These are phyloP conservation scores for Magnaporthales sp. DNA, from an alignment of 2,329 filamentous ascomycete species.

Conservation along the genomic window DNA sequence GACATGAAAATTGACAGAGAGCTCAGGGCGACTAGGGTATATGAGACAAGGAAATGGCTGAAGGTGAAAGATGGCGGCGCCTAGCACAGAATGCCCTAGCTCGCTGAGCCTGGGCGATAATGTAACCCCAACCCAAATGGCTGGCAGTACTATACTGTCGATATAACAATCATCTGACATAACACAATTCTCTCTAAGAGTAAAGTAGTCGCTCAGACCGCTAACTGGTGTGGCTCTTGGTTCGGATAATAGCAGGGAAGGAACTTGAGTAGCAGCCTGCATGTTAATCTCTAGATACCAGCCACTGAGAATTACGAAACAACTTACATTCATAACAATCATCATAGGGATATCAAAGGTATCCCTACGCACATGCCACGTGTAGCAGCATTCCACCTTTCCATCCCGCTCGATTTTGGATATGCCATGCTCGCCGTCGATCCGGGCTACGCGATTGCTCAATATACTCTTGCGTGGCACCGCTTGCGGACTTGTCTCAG, in stretches of 20 bases:
- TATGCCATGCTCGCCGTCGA: slow-evolving; percentile 70
- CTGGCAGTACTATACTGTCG: too few relatives aligned
- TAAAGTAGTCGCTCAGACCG: slow-evolving; percentile 30
- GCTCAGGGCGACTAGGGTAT: background rate
- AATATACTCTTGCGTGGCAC: slow-evolving; percentile 39
- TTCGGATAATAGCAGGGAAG: slow-evolving; percentile 51
- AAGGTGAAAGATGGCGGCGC: background rate
- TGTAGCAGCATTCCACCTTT: slow-evolving; percentile 90
- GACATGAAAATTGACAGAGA: background rate
- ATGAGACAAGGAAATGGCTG: background rate
- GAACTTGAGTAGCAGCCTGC: slow-evolving; percentile 31
- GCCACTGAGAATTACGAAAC: background rate
- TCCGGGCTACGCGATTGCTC: slow-evolving; percentile 51
- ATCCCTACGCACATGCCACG: slow-evolving; percentile 94
- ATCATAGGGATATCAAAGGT: slow-evolving; percentile 98
- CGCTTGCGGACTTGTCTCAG: slow-evolving; percentile 32
- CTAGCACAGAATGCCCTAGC: background rate
- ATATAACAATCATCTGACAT: background rate
- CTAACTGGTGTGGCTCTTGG: slow-evolving; percentile 46
- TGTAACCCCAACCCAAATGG: too few relatives aligned
- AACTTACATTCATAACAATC: slow-evolving; percentile 93
- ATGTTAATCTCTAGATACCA: slow-evolving; percentile 4
- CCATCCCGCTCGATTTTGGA: slow-evolving; percentile 77
- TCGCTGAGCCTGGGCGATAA: background rate
- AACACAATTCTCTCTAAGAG: background rate